Percentiles rank a stretch among this genome's conserved stretches.
These are phyloP conservation scores for Podila horticola DNA, from an alignment of 192 early-diverging fungal genomes.

Conservation along the genomic window DNA sequence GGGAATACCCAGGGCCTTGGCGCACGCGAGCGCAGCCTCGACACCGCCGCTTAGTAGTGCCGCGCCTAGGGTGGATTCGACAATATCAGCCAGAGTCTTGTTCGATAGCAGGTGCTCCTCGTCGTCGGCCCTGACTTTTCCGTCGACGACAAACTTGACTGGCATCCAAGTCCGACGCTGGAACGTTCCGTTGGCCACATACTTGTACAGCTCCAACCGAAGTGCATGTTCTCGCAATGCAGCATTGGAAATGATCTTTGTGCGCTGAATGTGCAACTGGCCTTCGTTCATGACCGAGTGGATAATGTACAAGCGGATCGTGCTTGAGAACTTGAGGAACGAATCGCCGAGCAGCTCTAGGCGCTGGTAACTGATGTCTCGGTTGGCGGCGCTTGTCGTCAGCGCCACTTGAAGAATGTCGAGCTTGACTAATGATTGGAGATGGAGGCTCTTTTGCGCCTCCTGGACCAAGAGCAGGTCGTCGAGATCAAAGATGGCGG, in stretches of 20 bases:
- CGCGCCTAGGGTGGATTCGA: constrained; percentile 87
- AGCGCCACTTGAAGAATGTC: constrained; percentile 73
- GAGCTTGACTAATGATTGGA: constrained; percentile 21
- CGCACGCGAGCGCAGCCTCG: constrained; percentile 60
- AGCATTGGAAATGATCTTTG: constrained; percentile 78
- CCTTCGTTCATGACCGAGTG: constrained; percentile 83
- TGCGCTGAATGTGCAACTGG: constrained; percentile 74
- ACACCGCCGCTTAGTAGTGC: constrained; percentile 68
- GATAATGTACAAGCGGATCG: constrained; percentile 78
- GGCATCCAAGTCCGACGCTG: constrained; percentile 66
- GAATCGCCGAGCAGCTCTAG: constrained; percentile 91
- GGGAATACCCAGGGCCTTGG: constrained; percentile 65
- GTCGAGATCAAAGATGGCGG: constrained; percentile 69
- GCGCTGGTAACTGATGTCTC: constrained; percentile 84
- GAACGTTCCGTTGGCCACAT: constrained; percentile 73
- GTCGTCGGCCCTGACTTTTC: constrained; percentile 20
- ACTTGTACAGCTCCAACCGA: constrained; percentile 61
- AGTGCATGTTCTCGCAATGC: constrained; percentile 70
- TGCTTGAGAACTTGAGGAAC: constrained; percentile 82
- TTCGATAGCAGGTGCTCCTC: constrained; percentile 69
- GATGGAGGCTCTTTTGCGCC: constrained; percentile 21
- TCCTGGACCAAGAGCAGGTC: constrained; percentile 61
- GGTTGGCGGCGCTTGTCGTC: constrained; percentile 73
- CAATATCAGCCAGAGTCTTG: constrained; percentile 86
- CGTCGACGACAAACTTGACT: constrained; percentile 48